A percentile compares a stretch with the other conserved stretches of the same genome.
phyloP scores from a whole-genome alignment of 768 basidiomycete genomes.

The Hericium alpestre region DNA sequence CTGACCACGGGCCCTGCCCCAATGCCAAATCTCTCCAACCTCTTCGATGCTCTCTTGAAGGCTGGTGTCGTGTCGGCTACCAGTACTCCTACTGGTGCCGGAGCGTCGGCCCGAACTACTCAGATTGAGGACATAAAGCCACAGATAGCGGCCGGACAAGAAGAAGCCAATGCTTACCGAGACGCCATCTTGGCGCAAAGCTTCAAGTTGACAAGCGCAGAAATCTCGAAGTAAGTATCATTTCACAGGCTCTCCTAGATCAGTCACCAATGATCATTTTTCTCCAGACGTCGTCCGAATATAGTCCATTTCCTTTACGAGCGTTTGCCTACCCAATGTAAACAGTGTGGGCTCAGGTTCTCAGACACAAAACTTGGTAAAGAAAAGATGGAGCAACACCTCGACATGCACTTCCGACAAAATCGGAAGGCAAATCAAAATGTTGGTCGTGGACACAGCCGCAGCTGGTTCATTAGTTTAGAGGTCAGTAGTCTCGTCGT shows the following conservation, averaged over 20 bases:
- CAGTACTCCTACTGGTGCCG: constrained; percentile 41
- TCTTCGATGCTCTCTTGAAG: constrained; percentile 62
- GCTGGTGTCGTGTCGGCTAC: constrained; percentile 64
- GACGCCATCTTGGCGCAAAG: constrained; percentile 46
- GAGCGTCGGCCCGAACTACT: constrained; percentile 16
- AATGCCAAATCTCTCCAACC: constrained; percentile 34
- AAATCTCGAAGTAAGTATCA: constrained; percentile 53
- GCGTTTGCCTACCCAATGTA: constrained; percentile 74
- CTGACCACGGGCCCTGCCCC: neutral
- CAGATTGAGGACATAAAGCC: constrained; percentile 25
- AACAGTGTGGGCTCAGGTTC: constrained; percentile 88
- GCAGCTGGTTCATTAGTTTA: constrained; percentile 78
- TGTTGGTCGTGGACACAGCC: constrained; percentile 73
- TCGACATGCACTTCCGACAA: constrained; percentile 94
- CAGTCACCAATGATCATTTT: neutral
- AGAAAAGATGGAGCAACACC: constrained; percentile 72
- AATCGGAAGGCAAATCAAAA: constrained; percentile 77
- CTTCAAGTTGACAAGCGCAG: constrained; percentile 55
- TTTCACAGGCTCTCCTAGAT: no score
- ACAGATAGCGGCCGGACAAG: constrained; percentile 30
- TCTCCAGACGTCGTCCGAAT: constrained; percentile 44
- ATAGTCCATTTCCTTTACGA: constrained; percentile 63
- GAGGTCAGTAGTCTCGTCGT: constrained; percentile 46
- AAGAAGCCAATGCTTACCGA: constrained; percentile 48
- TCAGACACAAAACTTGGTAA: constrained; percentile 61